These are phyloP conservation scores for Pestalotiopsis fici DNA, from an alignment of 2,329 filamentous ascomycete species.

Conservation along the genomic window DNA sequence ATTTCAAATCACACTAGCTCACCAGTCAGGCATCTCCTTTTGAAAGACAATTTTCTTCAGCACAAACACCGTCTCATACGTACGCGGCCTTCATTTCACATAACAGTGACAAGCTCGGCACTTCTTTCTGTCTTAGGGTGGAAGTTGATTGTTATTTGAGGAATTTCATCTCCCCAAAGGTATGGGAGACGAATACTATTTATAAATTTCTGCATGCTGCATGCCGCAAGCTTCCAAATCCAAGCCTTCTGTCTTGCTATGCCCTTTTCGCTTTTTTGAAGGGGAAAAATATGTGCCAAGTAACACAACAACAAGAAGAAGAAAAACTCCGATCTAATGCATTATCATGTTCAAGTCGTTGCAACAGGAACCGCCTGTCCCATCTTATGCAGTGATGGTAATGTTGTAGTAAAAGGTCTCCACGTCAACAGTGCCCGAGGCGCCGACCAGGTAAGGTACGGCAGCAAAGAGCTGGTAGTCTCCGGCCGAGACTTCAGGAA, in stretches of 20 bases:
- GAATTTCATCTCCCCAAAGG: no score
- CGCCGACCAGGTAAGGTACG: slow-evolving; percentile 28
- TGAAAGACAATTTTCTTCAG: no score
- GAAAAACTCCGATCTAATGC: slow-evolving; percentile 2
- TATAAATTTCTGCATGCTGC: not conserved
- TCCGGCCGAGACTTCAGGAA: slow-evolving; percentile 19
- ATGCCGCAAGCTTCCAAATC: not conserved
- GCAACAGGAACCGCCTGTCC: not conserved
- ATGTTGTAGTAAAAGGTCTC: slow-evolving; percentile 19
- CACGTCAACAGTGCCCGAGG: slow-evolving; percentile 21
- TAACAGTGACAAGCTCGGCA: no score
- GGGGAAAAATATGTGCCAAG: not conserved
- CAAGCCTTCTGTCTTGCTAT: not conserved
- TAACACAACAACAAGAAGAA: no score
- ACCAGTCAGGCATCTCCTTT: not conserved
- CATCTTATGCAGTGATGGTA: slow-evolving; percentile 12
- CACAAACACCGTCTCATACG: no score
- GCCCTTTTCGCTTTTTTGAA: no score
- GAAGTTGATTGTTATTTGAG: no score
- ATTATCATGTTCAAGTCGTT: not conserved
- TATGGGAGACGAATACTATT: no score
- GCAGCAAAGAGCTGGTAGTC: slow-evolving; percentile 25
- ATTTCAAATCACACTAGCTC: not conserved
- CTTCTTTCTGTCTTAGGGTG: no score
- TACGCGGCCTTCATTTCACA: no score